phyloP scores from a whole-genome alignment of 768 basidiomycete species.

The Rhizopogon roseolus region DNA sequence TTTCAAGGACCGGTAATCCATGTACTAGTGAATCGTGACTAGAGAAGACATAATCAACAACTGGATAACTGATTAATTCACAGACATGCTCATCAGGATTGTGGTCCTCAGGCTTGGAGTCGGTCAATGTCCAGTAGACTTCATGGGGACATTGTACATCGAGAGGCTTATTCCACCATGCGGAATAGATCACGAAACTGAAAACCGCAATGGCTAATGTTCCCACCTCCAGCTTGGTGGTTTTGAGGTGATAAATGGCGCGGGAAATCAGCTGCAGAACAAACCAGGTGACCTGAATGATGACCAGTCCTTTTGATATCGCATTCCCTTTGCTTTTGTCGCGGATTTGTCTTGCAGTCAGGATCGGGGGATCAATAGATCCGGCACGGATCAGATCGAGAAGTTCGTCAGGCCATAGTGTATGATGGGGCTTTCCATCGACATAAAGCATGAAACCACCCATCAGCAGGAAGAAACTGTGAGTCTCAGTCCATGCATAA shows the following conservation, averaged over 20 bases:
- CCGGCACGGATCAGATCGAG: not conserved
- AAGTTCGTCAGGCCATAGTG: not conserved
- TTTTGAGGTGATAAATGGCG: conserved; percentile 14
- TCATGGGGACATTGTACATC: conserved; percentile 19
- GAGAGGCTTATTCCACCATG: conserved; percentile 38
- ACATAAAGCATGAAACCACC: conserved; percentile 16
- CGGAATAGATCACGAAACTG: conserved; percentile 23
- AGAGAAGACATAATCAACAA: not conserved
- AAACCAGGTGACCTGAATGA: conserved; percentile 33
- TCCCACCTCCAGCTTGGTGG: conserved; percentile 31
- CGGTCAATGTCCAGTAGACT: not conserved
- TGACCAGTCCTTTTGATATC: conserved; percentile 28
- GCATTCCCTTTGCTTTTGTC: conserved; percentile 29
- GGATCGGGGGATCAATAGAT: not conserved
- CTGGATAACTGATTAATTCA: not conserved
- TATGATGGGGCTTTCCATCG: not conserved
- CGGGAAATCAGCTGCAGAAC: conserved; percentile 27
- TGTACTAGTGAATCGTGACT: not conserved
- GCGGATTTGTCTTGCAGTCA: conserved; percentile 10
- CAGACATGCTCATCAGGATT: not conserved
- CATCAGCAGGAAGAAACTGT: conserved; percentile 16
- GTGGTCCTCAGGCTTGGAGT: not conserved
- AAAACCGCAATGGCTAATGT: conserved; percentile 30
- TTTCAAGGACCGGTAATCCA: no score
- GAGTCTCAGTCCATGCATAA: conserved; percentile 2